These are phyloP conservation scores for Colletotrichum horii DNA, from an alignment of 2,329 filamentous ascomycete species.

Conservation along the genomic window DNA sequence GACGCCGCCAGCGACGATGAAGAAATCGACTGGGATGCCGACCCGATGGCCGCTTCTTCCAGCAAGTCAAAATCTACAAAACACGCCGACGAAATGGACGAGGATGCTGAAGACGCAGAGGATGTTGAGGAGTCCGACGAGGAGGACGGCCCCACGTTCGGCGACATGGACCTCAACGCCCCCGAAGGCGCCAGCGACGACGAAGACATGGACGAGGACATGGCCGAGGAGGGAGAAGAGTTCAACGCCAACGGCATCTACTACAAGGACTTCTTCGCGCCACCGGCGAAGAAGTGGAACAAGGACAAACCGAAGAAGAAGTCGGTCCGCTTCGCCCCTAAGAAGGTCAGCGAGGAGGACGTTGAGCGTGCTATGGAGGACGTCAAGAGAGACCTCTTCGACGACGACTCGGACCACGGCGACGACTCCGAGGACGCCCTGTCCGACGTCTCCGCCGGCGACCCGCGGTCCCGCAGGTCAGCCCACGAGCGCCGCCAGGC, in stretches of 20 bases:
- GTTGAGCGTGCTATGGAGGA: conserved; percentile 84
- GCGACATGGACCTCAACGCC: conserved; percentile 75
- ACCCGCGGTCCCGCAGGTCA: conserved; percentile 77
- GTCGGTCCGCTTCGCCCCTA: conserved; percentile 43
- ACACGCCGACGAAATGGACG: conserved; percentile 31
- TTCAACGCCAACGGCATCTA: conserved; percentile 86
- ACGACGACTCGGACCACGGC: conserved; percentile 68
- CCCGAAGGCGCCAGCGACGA: conserved; percentile 73
- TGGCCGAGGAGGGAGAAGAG: conserved; percentile 52
- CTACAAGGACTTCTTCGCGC: conserved; percentile 93
- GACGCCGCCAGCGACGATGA: conserved; percentile 81
- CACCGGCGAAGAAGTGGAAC: conserved; percentile 72
- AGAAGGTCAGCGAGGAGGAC: conserved; percentile 64
- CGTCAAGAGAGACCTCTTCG: conserved; percentile 89
- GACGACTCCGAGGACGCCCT: conserved; percentile 70
- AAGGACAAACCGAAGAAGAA: conserved; percentile 51
- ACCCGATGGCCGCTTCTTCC: conserved; percentile 64
- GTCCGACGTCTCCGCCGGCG: conserved; percentile 69
- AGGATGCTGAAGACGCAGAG: conserved; percentile 13
- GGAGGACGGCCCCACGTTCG: conserved; percentile 84
- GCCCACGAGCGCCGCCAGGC: conserved; percentile 87
- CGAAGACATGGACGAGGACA: conserved; percentile 62
- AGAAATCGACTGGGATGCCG: conserved; percentile 79
- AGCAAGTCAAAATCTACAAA: conserved; percentile 30
- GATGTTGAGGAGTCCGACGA: conserved; percentile 58